A percentile compares a stretch with the other conserved stretches of the same genome.
phyloP scores from a whole-genome alignment of 192 early-diverging fungal species.

The Podila horticola region DNA sequence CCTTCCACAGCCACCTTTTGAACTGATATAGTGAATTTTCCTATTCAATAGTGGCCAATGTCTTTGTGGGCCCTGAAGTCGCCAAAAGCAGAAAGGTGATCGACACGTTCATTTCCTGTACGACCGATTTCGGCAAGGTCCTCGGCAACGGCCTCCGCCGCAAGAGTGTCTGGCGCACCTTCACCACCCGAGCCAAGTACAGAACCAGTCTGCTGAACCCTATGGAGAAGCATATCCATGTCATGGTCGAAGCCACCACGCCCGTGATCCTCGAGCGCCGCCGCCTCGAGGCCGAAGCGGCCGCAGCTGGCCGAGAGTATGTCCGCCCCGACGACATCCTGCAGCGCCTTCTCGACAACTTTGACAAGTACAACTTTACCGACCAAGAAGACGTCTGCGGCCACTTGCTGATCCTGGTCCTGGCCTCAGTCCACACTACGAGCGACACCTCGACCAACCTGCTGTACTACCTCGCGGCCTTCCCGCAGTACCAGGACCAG shows the following conservation, averaged over 20 bases:
- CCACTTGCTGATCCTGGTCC: slow-evolving; percentile 41
- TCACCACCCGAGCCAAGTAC: slow-evolving; percentile 15
- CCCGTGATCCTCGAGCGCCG: slow-evolving; percentile 38
- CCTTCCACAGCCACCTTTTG: neutral
- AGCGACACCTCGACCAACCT: slow-evolving; percentile 33
- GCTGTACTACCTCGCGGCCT: slow-evolving; percentile 39
- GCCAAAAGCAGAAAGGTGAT: slow-evolving; percentile 22
- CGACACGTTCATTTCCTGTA: slow-evolving; percentile 33
- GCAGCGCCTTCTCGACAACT: slow-evolving; percentile 45
- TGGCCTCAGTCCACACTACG: slow-evolving; percentile 55
- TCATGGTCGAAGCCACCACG: slow-evolving; percentile 15
- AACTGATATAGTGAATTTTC: neutral
- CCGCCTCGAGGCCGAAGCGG: slow-evolving; percentile 12
- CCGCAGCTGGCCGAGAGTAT: slow-evolving; percentile 7
- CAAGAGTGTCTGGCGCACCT: slow-evolving; percentile 10
- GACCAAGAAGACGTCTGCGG: slow-evolving; percentile 47
- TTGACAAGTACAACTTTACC: slow-evolving; percentile 44
- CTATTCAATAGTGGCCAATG: slow-evolving; percentile 18
- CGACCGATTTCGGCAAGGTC: slow-evolving; percentile 25
- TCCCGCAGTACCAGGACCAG: slow-evolving; percentile 30
- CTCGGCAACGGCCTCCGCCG: neutral
- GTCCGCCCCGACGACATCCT: slow-evolving; percentile 44
- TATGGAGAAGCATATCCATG: slow-evolving; percentile 8
- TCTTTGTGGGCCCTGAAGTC: slow-evolving; percentile 36
- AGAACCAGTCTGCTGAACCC: slow-evolving; percentile 13